These are phyloP conservation scores for Iris macrosiphon DNA, from an alignment of 106 monocot genomes.

Conservation along the genomic window DNA sequence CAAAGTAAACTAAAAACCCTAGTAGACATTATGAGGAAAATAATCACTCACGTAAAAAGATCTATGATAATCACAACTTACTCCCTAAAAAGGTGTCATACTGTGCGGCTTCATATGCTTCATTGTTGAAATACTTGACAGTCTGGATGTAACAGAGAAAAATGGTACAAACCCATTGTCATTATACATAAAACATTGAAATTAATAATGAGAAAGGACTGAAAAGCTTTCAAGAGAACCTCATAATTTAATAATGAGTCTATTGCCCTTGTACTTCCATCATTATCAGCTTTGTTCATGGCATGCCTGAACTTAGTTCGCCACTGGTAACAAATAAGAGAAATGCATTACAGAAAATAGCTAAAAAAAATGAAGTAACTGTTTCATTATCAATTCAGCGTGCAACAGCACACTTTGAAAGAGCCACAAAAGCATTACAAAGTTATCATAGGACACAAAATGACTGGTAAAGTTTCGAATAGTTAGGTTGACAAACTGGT, in stretches of 20 bases:
- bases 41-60: too few relatives aligned
- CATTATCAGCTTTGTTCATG: conserved; percentile 99
- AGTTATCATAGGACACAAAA: neutral
- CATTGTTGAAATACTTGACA: conserved; percentile 99
- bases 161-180: conserved; percentile 1
- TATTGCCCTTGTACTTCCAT: conserved; percentile 83
- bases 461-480: neutral
- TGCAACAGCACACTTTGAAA: neutral
- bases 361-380: neutral
- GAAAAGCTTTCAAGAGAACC: conserved; percentile 28
- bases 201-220: neutral
- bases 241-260: conserved; percentile 97
- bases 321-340: conserved; percentile 67
- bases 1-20: too few relatives aligned
- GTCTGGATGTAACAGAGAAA: conserved; percentile 47
- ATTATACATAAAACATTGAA: neutral
- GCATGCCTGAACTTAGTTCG: conserved; percentile 85
- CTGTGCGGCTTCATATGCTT: conserved; percentile 76
- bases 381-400: neutral
- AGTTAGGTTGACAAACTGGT: neutral
- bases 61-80: too few relatives aligned
- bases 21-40: too few relatives aligned
- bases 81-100: conserved; percentile 86
- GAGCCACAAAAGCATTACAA: neutral
- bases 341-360: neutral